phyloP scores from a whole-genome alignment of 2,329 filamentous ascomycete genomes.

The Lachnellula suecica region DNA sequence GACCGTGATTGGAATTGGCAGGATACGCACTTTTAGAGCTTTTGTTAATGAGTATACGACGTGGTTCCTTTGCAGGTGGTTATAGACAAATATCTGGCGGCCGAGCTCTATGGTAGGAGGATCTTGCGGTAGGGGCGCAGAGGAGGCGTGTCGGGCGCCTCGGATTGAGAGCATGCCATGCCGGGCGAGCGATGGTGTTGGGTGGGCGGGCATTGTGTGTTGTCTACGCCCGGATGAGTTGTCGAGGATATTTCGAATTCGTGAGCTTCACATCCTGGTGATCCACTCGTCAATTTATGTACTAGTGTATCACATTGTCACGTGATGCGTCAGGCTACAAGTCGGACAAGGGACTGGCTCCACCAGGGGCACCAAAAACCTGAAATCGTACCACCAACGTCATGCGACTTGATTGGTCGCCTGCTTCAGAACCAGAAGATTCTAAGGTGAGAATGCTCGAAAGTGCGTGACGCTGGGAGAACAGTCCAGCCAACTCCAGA shows the following conservation, averaged over 20 bases:
- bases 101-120: slow-evolving; percentile 29
- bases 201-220: slow-evolving; percentile 20
- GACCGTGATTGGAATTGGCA: too few species aligned
- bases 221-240: not conserved
- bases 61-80: slow-evolving; percentile 38
- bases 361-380: too few species aligned
- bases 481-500: too few species aligned
- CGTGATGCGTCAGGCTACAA: too few species aligned
- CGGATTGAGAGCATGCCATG: slow-evolving; percentile 9
- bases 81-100: slow-evolving; percentile 37
- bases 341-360: too few species aligned
- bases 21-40: slow-evolving; percentile 32
- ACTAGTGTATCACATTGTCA: not conserved
- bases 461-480: too few species aligned
- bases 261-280: too few species aligned
- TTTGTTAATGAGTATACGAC: slow-evolving; percentile 40
- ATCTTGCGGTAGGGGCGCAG: not conserved
- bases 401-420: too few species aligned
- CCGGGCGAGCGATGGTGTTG: slow-evolving; percentile 9
- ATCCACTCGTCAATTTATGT: not conserved
- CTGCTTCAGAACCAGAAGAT: too few species aligned
- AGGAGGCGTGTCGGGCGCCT: slow-evolving; percentile 15
- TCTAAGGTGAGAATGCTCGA: too few species aligned
- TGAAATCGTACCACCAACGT: too few species aligned
- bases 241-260: not conserved